Evolutionary conservation across 768 basidiomycete genomes (phyloP), one percentile per base, ranked within the genome.

Genomic region (Chalciporus chontae): DNA sequence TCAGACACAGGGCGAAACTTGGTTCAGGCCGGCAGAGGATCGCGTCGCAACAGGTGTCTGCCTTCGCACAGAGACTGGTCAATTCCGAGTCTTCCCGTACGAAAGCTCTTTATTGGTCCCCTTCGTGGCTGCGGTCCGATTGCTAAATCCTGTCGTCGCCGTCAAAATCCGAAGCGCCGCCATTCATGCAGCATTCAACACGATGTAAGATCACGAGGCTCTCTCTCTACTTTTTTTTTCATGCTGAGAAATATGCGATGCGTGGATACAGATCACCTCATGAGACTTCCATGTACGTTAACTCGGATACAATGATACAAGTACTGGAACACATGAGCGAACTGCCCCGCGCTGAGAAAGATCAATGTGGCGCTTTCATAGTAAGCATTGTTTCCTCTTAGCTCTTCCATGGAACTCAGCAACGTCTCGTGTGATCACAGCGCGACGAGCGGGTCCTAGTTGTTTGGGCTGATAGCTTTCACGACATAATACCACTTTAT

Each of bases 331-430:
- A 77, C 15, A 79, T 94, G 61, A 56, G 62, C 41, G 78, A 82
- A 52, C 72, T 94, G 23, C 79, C 85, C 9, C 77, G 78, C 40
- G 90, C 91, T 3, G 88, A 94, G 66, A 93, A 92, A 69, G 90
- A 94, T 60, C 92, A 94, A 62, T 91, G 87, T 47, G 92, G 83
- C 14, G 92, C 92, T 15, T 94, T 94, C 67, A 78, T 91, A 52
- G 88, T 89, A 60, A 64, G 86, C 71, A 26, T 34, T 14, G 43
- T 19, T n/a, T 14, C 10, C 8, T 31, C 37, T 24, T 27, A 14
- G 3, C 24, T 17, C 10, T 29, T 17, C 7, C 17, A 0, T 24
- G 4, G 5, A 7, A 38, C 45, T 34, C 38, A 40, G 24, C 31
- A 17, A 49, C 9, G 5, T 18, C 3, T 6, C n/a, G 13, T 17